These are phyloP conservation scores for Mikania micrantha DNA, from an alignment of 129 eudicot genomes.

Conservation along the genomic window DNA sequence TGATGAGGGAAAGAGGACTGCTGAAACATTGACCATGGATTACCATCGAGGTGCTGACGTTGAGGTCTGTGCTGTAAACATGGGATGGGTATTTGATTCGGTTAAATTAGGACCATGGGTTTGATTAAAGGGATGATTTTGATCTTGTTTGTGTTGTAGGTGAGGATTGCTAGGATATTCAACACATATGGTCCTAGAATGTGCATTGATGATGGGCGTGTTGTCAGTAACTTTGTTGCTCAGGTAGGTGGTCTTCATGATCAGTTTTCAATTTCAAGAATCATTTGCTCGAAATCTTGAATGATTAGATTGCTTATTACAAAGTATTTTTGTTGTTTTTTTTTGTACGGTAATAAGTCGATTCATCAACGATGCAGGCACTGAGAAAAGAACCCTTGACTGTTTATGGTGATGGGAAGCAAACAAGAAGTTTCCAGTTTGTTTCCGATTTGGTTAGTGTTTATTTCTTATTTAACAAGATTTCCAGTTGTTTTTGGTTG, in stretches of 20 bases:
- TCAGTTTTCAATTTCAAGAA: not conserved
- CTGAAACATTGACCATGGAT: slow-evolving; percentile 89
- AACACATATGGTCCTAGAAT: slow-evolving; percentile 95
- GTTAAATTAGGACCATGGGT: not conserved
- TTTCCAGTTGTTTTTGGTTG: not conserved
- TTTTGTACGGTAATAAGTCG: not conserved
- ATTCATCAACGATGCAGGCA: slow-evolving; percentile 40
- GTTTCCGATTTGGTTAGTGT: slow-evolving; percentile 83
- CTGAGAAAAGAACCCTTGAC: slow-evolving; percentile 90
- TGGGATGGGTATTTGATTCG: not conserved
- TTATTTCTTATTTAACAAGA: not conserved
- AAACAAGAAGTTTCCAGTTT: slow-evolving; percentile 90
- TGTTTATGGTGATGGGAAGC: slow-evolving; percentile 95
- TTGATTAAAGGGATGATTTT: not conserved
- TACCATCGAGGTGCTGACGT: slow-evolving; percentile 93
- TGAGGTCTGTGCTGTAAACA: slow-evolving; percentile 48
- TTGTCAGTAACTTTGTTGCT: slow-evolving; percentile 95
- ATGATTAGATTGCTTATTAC: not conserved
- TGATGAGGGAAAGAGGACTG: slow-evolving; percentile 93
- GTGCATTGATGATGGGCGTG: slow-evolving; percentile 98
- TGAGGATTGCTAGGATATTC: slow-evolving; percentile 85
- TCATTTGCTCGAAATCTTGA: not conserved
- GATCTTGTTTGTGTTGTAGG: slow-evolving; percentile 31
- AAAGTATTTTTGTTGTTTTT: not conserved
- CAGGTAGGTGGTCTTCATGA: slow-evolving; percentile 38